A percentile compares a stretch with the other conserved stretches of the same genome.
Conservation (phyloP, 148 eudicot species). For the Salicornia ramosissima region DNA sequence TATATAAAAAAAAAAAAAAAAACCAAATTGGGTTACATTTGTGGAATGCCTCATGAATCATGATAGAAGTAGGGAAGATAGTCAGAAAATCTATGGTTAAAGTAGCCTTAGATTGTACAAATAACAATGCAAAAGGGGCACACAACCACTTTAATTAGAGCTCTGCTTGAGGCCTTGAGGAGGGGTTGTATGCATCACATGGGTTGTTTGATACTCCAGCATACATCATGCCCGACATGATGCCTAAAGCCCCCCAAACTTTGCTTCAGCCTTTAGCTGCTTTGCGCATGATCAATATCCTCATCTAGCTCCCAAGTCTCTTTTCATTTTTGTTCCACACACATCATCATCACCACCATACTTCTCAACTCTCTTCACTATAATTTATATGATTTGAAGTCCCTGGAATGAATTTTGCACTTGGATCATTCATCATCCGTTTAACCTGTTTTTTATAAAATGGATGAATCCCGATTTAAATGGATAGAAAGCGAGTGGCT, state of each 20-base stretch:
- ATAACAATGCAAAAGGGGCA: slow-evolving; percentile 2
- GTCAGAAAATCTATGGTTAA: slow-evolving; percentile 3
- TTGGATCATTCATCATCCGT: no score
- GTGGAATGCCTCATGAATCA: slow-evolving; percentile 9
- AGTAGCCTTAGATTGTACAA: neutral
- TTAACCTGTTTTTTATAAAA: no score
- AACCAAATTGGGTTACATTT: neutral
- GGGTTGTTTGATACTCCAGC: slow-evolving; percentile 26
- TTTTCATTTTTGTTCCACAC: slow-evolving; percentile 27
- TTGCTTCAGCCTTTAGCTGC: slow-evolving; percentile 15
- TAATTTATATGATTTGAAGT: no score
- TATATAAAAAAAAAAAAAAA: no score
- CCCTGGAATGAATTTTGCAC: no score
- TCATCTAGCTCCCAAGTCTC: neutral
- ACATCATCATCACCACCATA: neutral
- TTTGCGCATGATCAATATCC: slow-evolving; percentile 23
- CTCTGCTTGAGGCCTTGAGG: slow-evolving; percentile 2
- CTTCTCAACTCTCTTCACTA: neutral
- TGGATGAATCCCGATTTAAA: no score
- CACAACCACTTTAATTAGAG: neutral
- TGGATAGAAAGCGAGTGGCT: no score
- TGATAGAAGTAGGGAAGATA: neutral
- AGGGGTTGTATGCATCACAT: slow-evolving; percentile 28
- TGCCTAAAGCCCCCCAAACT: slow-evolving; percentile 17
- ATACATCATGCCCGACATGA: slow-evolving; percentile 24